Evolutionary conservation across 441 rosid species (phyloP).

Genomic region (Adansonia madagascariensis): DNA sequence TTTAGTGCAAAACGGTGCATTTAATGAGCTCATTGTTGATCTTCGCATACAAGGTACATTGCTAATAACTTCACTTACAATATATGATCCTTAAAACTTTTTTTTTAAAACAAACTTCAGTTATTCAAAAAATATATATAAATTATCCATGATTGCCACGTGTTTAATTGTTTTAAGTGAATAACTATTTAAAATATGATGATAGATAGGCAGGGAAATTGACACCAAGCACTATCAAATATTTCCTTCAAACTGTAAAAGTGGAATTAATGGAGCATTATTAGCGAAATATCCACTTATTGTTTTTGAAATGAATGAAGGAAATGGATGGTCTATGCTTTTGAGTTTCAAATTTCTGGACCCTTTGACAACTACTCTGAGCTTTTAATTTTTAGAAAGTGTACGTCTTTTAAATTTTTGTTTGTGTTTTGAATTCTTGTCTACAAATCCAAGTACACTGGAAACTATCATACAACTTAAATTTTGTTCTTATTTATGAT

Average conservation of each 20-base stretch:
- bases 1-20: conserved; percentile 61
- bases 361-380: too few species aligned
- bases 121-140: background rate
- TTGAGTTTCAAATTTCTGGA: too few species aligned
- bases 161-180: background rate
- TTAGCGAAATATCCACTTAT: too few species aligned
- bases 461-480: background rate
- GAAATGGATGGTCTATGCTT: too few species aligned
- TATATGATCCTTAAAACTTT: background rate
- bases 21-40: conserved; percentile 53
- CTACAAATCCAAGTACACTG: background rate
- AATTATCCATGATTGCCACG: background rate
- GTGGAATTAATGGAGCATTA: too few species aligned
- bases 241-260: too few species aligned
- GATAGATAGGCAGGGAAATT: background rate
- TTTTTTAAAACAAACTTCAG: background rate
- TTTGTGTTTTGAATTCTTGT: background rate
- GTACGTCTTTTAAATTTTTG: too few species aligned
- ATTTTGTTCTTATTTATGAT: background rate
- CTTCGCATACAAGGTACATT: conserved; percentile 67
- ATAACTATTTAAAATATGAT: background rate
- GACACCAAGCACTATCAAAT: too few species aligned
- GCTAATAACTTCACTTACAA: background rate
- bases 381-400: too few species aligned
- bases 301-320: too few species aligned